phyloP scores from a whole-genome alignment of 148 eudicot genomes.

The Beta vulgaris region DNA sequence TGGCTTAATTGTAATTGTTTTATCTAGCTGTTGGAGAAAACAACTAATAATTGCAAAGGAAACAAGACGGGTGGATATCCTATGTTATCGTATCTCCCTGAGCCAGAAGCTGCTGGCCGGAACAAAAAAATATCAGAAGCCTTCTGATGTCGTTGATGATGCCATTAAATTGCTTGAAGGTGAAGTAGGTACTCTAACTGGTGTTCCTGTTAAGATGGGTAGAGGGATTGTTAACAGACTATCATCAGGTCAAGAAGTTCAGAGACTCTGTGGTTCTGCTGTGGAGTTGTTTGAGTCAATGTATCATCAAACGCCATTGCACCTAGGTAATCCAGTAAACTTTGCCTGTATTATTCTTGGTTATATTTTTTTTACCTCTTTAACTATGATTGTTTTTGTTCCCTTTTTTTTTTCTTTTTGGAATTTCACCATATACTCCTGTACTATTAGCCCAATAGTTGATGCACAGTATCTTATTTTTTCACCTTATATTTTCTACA shows the following conservation, averaged over 20 bases:
- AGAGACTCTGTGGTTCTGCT: constrained; percentile 64
- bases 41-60: constrained; percentile 71
- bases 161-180: constrained; percentile 68
- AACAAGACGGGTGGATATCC: constrained; percentile 76
- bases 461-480: no score
- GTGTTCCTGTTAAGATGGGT: constrained; percentile 65
- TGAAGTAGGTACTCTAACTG: constrained; percentile 78
- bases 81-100: constrained; percentile 75
- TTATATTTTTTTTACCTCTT: no score
- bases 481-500: no score
- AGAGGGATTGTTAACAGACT: constrained; percentile 89
- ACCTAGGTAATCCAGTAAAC: constrained; percentile 35
- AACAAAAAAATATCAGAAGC: constrained; percentile 47
- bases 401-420: no score
- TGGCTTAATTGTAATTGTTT: not conserved
- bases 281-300: constrained; percentile 51
- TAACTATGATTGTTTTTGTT: no score
- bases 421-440: no score
- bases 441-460: no score
- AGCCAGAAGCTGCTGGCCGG: constrained; percentile 65
- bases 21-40: constrained; percentile 71
- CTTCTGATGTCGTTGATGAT: constrained; percentile 51
- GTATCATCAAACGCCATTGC: constrained; percentile 15
- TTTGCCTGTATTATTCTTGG: not conserved
- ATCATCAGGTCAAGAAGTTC: constrained; percentile 70